Conservation (phyloP, 2,329 filamentous ascomycete species). For the Cladosporium sp. region DNA sequence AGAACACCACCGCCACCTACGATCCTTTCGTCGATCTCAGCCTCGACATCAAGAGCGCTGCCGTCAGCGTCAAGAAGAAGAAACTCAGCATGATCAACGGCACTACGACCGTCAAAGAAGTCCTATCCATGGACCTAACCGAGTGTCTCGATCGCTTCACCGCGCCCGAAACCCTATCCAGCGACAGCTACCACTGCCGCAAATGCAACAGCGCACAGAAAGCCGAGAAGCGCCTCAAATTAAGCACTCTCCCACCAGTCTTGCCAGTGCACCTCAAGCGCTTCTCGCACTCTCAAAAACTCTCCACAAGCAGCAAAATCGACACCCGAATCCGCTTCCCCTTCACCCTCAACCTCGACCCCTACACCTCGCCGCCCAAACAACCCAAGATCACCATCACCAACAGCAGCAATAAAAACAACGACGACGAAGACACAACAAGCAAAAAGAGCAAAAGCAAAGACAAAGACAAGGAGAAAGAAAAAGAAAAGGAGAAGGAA, state of each 20-base stretch:
- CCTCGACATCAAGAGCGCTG: slow-evolving; percentile 72
- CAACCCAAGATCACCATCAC: slow-evolving; percentile 19
- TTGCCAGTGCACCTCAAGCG: slow-evolving; percentile 86
- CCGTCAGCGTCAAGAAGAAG: slow-evolving; percentile 62
- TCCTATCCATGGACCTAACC: slow-evolving; percentile 43
- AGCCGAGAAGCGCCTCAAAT: slow-evolving; percentile 79
- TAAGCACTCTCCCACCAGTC: slow-evolving; percentile 84
- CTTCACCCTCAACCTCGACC: slow-evolving; percentile 82
- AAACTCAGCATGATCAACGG: slow-evolving; percentile 52
- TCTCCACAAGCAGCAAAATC: slow-evolving; percentile 83
- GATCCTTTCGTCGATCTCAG: slow-evolving; percentile 92
- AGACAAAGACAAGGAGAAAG: slow-evolving; percentile 14
- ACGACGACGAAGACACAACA: slow-evolving; percentile 40
- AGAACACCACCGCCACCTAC: slow-evolving; percentile 76
- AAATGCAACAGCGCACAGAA: slow-evolving; percentile 74
- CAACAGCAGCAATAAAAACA: slow-evolving; percentile 6
- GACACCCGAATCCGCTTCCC: slow-evolving; percentile 85
- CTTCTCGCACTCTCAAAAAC: slow-evolving; percentile 42
- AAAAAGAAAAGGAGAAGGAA: slow-evolving; percentile 22
- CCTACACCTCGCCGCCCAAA: slow-evolving; percentile 64
- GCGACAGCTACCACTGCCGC: slow-evolving; percentile 82
- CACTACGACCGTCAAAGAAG: slow-evolving; percentile 37
- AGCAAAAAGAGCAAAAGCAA: slow-evolving; percentile 28
- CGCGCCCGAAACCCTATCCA: slow-evolving; percentile 70
- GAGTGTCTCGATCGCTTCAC: slow-evolving; percentile 85